phyloP scores from a whole-genome alignment of 352 stramenopile species.

The Phytopythium vexans region DNA sequence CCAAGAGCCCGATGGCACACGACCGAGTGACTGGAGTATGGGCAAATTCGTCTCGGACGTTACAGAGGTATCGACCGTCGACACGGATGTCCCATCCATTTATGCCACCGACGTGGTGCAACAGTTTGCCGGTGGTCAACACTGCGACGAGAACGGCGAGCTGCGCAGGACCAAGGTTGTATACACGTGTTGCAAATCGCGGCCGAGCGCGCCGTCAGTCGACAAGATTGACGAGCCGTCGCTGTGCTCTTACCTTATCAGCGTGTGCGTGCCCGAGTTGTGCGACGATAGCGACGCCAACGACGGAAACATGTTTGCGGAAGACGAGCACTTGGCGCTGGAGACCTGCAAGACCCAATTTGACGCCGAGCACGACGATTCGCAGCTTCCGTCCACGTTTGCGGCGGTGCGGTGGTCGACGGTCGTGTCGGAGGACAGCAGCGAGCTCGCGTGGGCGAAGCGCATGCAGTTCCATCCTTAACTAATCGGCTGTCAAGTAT shows the following conservation, averaged over 20 bases:
- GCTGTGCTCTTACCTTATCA: constrained; percentile 79
- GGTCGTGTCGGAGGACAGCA: constrained; percentile 81
- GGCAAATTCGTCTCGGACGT: constrained; percentile 46
- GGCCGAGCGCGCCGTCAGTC: constrained; percentile 39
- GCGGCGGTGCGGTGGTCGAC: constrained; percentile 71
- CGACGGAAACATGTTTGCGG: constrained; percentile 14
- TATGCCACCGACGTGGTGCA: constrained; percentile 56
- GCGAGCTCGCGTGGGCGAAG: constrained; percentile 77
- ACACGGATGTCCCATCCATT: constrained; percentile 15
- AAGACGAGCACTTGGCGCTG: constrained; percentile 12
- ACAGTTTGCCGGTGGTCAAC: constrained; percentile 69
- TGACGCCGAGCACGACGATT: constrained; percentile 20
- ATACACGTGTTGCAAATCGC: constrained; percentile 75
- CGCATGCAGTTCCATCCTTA: constrained; percentile 61
- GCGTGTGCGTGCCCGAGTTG: constrained; percentile 72
- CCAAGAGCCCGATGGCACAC: constrained; percentile 66
- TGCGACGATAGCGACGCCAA: constrained; percentile 35
- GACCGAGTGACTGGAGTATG: constrained; percentile 83
- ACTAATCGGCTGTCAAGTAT: neutral
- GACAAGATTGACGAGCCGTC: constrained; percentile 82
- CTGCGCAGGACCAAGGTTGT: constrained; percentile 68
- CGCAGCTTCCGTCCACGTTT: constrained; percentile 43
- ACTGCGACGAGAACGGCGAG: constrained; percentile 83
- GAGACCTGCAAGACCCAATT: constrained; percentile 59
- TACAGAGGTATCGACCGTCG: constrained; percentile 18